Evolutionary conservation across 2,329 filamentous ascomycete genomes (phyloP), one percentile per base, ranked within the genome.

Genomic region (Elsinoe australis): DNA sequence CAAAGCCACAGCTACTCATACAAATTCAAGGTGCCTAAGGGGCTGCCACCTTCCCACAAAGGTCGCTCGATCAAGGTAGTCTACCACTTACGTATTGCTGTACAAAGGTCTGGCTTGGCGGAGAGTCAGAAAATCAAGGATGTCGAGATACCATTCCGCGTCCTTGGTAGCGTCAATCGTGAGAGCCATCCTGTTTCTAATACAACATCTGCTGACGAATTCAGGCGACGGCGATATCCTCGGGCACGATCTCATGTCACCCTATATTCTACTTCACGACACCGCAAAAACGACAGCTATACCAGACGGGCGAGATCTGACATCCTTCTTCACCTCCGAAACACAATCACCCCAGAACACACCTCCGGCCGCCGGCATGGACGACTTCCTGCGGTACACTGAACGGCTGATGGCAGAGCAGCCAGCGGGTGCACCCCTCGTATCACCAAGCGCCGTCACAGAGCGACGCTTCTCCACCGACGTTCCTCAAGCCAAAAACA

Each of bases 31-130:
- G 69, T 98, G 47, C 92, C 92, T 0, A 82, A 81, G 59, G 90
- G 90, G 0, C 68, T 98, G n/a, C 92, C 92, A 17, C 90, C 92
- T 5, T 87, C 81, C 10, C 87, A 96, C 63, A 84, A 84, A 57
- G 92, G 92, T 8, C 89, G 92, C 61, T 87, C 87, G 1, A 92
- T 95, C 61, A 96, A 96, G 66, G 89, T 95, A 42, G 79, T 81
- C 1, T 98, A 98, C 68, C 86, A 85, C 61, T 72, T 98, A 9
- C 82, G 94, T 7, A 86, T 98, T 54, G 90, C 90, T 35, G 95
- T 90, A 0, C 92, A 98, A 64, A 75, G 89, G 53, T 82, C 86
- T 1, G 87, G 86, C 7, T 84, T 82, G 10, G 84, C 80, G 56
- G 85, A 88, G 57, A 82, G 90, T 54, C 87, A 80, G 56, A 67